A percentile compares a stretch with the other conserved stretches of the same genome.
Evolutionary conservation across 768 basidiomycete species (phyloP).

Genomic region (Trametes meyenii): DNA sequence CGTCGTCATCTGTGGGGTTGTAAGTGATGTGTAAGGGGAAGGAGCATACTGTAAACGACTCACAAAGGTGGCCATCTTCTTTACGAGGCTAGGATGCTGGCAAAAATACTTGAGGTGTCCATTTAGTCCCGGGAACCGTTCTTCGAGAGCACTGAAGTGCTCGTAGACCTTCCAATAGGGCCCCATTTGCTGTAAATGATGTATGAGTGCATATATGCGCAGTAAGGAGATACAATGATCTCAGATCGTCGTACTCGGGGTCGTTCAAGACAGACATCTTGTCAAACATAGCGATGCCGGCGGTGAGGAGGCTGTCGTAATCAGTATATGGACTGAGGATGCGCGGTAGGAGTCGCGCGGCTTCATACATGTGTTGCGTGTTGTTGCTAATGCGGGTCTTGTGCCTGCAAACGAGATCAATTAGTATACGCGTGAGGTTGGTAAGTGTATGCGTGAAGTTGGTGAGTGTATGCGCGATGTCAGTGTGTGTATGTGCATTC

Average conservation of each 20-base stretch:
- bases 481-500: too few relatives aligned
- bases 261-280: background rate
- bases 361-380: background rate
- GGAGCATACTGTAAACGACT: background rate
- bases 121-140: background rate
- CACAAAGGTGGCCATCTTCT: background rate
- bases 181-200: background rate
- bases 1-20: background rate
- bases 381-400: background rate
- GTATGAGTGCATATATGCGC: background rate
- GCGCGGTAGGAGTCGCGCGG: background rate
- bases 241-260: background rate
- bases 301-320: background rate
- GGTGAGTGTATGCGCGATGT: too few relatives aligned
- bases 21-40: background rate
- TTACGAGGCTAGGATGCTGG: background rate
- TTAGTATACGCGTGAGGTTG: background rate
- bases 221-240: background rate
- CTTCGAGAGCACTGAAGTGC: background rate
- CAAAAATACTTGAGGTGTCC: background rate
- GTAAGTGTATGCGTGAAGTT: too few relatives aligned
- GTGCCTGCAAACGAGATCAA: background rate
- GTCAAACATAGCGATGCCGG: background rate
- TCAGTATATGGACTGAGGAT: background rate
- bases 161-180: background rate